Percentiles rank a stretch among this genome's conserved stretches.
These are phyloP conservation scores for Globisporangium recalcitrans DNA, from an alignment of 352 stramenopile genomes.

Conservation along the genomic window DNA sequence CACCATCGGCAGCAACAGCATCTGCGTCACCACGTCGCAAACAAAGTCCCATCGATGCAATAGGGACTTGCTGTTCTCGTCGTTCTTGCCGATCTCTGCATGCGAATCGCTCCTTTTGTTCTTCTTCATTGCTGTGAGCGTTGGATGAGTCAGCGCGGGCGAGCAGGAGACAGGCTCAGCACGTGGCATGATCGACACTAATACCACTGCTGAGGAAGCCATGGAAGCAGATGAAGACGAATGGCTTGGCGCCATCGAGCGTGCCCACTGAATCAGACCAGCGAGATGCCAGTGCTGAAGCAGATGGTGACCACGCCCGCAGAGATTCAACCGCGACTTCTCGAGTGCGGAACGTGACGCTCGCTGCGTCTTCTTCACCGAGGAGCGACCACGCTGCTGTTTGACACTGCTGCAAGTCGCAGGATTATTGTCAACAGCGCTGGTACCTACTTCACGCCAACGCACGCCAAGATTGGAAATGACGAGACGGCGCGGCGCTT, in stretches of 20 bases:
- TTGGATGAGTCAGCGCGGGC: not conserved
- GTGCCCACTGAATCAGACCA: not conserved
- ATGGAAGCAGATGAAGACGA: not conserved
- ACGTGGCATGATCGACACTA: slow-evolving; percentile 11
- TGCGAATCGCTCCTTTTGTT: not conserved
- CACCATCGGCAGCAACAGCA: slow-evolving; percentile 62
- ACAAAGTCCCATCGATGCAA: slow-evolving; percentile 20
- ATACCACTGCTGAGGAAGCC: slow-evolving; percentile 1
- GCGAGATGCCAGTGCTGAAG: not conserved
- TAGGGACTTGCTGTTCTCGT: not conserved
- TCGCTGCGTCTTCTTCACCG: slow-evolving; percentile 2
- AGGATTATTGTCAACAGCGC: not conserved
- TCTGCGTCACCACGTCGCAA: slow-evolving; percentile 32
- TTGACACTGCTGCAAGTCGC: not conserved
- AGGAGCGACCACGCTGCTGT: not conserved
- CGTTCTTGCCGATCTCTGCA: not conserved
- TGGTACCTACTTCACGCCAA: not conserved
- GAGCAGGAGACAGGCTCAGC: not conserved
- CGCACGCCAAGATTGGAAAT: slow-evolving; percentile 1
- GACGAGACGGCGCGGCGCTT: slow-evolving; percentile 7
- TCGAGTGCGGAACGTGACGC: slow-evolving; percentile 8
- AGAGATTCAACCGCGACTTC: not conserved
- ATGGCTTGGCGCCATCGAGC: not conserved
- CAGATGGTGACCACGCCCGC: not conserved
- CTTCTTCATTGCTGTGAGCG: not conserved